A percentile compares a stretch with the other conserved stretches of the same genome.
Evolutionary conservation across 108 stramenopile genomes (phyloP).

Genomic region (Pseudonitzschia multistriata): DNA sequence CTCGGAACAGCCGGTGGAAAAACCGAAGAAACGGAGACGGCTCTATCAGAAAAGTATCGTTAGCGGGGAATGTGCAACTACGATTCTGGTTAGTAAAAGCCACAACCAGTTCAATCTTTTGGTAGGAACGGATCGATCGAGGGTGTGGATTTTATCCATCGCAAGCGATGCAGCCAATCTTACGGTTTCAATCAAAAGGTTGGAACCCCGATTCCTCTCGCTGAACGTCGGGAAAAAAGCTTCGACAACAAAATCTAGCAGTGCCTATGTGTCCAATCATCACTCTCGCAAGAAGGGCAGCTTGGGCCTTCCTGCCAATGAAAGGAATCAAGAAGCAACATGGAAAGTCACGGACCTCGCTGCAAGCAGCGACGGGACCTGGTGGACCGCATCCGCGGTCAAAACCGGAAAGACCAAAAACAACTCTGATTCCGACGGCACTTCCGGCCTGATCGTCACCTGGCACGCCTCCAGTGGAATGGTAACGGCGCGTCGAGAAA

Average conservation of each 20-base stretch:
- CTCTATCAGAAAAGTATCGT: background rate
- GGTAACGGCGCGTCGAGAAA: conserved; percentile 6
- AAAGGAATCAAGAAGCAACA: background rate
- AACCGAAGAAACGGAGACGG: background rate
- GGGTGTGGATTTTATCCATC: background rate
- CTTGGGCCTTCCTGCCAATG: background rate
- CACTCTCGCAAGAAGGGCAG: background rate
- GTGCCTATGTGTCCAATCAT: background rate
- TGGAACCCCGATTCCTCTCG: conserved; percentile 5
- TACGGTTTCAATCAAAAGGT: background rate
- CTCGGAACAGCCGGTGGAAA: background rate
- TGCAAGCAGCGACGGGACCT: background rate
- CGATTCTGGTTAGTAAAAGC: background rate
- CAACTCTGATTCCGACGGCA: background rate
- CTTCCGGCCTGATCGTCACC: conserved; percentile 5
- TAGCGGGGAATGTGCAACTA: background rate
- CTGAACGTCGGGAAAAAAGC: background rate
- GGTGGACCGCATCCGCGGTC: background rate
- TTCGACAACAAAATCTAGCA: background rate
- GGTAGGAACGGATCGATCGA: conserved; percentile 17
- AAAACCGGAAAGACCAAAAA: background rate
- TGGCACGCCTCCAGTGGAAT: conserved; percentile 16
- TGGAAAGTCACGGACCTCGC: conserved; percentile 1
- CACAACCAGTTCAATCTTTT: background rate
- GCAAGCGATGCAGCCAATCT: background rate